These are phyloP conservation scores for Azolla pinnata DNA, from an alignment of 75 land plant genomes.

Conservation along the genomic window DNA sequence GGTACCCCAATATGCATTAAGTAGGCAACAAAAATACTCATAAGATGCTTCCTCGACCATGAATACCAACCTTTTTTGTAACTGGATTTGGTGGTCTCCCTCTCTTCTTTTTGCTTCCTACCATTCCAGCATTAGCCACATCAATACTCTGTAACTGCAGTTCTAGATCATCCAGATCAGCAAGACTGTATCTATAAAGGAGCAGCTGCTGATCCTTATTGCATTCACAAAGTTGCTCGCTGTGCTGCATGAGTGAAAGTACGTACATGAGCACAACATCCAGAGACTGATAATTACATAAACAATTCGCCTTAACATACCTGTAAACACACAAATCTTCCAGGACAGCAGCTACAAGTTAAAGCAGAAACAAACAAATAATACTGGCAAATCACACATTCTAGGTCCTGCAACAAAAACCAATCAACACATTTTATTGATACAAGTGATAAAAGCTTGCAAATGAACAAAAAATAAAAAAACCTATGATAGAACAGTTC, in stretches of 20 bases:
- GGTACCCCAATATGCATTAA: neutral
- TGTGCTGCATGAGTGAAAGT: slow-evolving; percentile 71
- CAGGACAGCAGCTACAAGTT: slow-evolving; percentile 72
- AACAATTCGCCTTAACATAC: slow-evolving; percentile 41
- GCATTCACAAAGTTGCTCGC: slow-evolving; percentile 88
- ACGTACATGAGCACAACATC: too few relatives aligned
- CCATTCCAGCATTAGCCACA: neutral
- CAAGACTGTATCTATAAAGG: slow-evolving; percentile 72
- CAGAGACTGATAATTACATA: too few relatives aligned
- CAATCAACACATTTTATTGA: too few relatives aligned
- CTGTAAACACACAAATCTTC: slow-evolving; percentile 79
- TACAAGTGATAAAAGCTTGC: too few relatives aligned
- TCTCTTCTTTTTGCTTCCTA: neutral
- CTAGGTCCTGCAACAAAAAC: slow-evolving; percentile 83
- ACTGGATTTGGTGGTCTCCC: neutral
- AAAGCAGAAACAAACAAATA: slow-evolving; percentile 80
- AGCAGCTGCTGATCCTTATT: slow-evolving; percentile 47
- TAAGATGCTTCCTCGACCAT: neutral
- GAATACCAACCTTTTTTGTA: neutral
- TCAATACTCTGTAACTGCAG: neutral
- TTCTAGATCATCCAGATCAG: slow-evolving; percentile 64
- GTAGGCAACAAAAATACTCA: too few relatives aligned
- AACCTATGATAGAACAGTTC: too few relatives aligned
- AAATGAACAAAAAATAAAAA: too few relatives aligned
- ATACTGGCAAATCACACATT: slow-evolving; percentile 84